Evolutionary conservation across 228 moss, liverwort and hornwort species (phyloP).

Genomic region (Sphagnum fallax): DNA sequence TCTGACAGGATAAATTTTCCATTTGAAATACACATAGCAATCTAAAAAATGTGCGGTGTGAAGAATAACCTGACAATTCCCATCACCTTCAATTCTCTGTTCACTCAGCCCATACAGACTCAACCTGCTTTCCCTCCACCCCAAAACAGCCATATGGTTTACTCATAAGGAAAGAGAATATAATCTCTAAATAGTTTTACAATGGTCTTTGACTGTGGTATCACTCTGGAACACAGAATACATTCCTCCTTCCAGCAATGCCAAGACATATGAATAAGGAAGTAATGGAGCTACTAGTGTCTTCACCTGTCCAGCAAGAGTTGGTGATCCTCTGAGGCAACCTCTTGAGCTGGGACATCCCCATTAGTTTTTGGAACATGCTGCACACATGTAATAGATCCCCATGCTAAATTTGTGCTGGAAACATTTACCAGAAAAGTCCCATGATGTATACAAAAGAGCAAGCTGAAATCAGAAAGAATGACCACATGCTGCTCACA

Average conservation of each 20-base stretch:
- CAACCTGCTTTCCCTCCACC: conserved; percentile 16
- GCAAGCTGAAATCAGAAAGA: too few relatives aligned
- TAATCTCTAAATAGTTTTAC: too few relatives aligned
- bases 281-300: neutral
- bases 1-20: neutral
- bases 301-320: conserved; percentile 19
- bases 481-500: too few relatives aligned
- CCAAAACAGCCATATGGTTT: neutral
- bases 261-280: neutral
- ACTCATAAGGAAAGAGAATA: too few relatives aligned
- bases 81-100: conserved; percentile 21
- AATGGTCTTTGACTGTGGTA: too few relatives aligned
- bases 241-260: neutral
- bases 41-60: neutral
- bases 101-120: conserved; percentile 27
- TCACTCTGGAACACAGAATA: neutral
- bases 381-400: conserved; percentile 5
- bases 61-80: conserved; percentile 26
- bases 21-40: neutral
- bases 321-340: conserved; percentile 24
- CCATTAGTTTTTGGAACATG: conserved; percentile 26
- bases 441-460: too few relatives aligned
- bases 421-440: too few relatives aligned
- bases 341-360: conserved; percentile 19
- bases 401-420: too few relatives aligned